Evolutionary conservation across 192 early-diverging fungal genomes (phyloP), one percentile per base, ranked within the genome.

Genomic region (Backusella sp.): DNA sequence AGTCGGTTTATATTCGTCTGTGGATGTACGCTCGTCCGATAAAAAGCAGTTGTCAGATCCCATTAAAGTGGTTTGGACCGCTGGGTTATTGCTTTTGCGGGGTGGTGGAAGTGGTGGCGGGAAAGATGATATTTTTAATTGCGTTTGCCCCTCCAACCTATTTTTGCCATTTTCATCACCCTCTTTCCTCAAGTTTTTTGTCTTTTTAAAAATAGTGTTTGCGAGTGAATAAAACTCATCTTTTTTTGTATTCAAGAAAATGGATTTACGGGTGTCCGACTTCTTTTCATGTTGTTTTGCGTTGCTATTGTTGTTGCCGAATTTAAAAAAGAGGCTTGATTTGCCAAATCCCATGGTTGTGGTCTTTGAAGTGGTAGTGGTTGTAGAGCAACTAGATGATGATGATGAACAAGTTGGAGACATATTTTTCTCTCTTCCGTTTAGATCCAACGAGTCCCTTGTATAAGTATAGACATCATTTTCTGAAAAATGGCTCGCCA

Each of bases 201-300:
- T 12, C 26, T 62, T 62, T 62, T 62, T 62, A 12, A 62, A 62
- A 28, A 62, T 8, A 11, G 3, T 62, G 12, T 62, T 62, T 4
- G 56, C 56, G 14, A 62, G 12, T 26, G 56, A 62, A 12, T 62
- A 62, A 12, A 62, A 7, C 1, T 62, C 56, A 62, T 62, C 56
- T 28, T 62, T 62, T 62, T 62, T 62, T 62, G 56, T 62, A 28
- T 62, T 62, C 56, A 62, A 28, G n/a, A 49, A 49, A 62, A 62
- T 12, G 26, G 56, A 62, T 28, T 62, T 62, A 2, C 56, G 56
- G 11, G 23, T 3, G 11, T 62, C 56, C 2, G 23, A 28, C n/a
- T 28, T 62, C 21, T 62, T 62, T 62, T 62, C 56, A 11, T 62
- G 23, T 28, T 26, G 56, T 4, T 62, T 62, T 26, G 56, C 11